phyloP scores from a whole-genome alignment of 1,284 basidiomycete genomes.

The Ganoderma sinense region DNA sequence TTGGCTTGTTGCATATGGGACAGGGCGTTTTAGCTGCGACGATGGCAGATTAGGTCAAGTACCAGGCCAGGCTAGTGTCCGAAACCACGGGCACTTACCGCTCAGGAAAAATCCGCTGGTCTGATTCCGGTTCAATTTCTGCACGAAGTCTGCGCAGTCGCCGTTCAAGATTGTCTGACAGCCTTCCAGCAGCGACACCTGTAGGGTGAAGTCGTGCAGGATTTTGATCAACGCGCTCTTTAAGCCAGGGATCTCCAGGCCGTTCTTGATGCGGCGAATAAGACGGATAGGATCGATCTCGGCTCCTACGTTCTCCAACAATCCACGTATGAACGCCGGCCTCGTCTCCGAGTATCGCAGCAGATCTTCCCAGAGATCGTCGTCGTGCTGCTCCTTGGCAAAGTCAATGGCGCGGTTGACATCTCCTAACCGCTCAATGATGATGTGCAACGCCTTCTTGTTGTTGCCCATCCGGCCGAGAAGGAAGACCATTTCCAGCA shows the following conservation, averaged over 20 bases:
- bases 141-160: slow-evolving; percentile 81
- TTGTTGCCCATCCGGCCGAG: slow-evolving; percentile 98
- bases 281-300: slow-evolving; percentile 96
- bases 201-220: slow-evolving; percentile 92
- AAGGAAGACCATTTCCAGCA: slow-evolving; percentile 97
- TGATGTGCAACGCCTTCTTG: slow-evolving; percentile 91
- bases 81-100: slow-evolving; percentile 52
- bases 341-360: slow-evolving; percentile 93
- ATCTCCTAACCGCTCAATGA: slow-evolving; percentile 95
- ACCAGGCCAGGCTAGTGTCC: slow-evolving; percentile 9
- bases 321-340: slow-evolving; percentile 93
- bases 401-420: slow-evolving; percentile 97
- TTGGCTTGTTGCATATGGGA: slow-evolving; percentile 66
- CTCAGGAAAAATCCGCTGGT: slow-evolving; percentile 79
- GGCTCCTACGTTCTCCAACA: slow-evolving; percentile 95
- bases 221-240: slow-evolving; percentile 97
- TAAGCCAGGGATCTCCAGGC: slow-evolving; percentile 94
- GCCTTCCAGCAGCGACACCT: slow-evolving; percentile 90
- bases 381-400: slow-evolving; percentile 96
- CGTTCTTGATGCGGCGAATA: slow-evolving; percentile 94
- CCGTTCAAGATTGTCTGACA: slow-evolving; percentile 88
- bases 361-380: slow-evolving; percentile 98
- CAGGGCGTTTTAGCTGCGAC: slow-evolving; percentile 66
- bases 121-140: slow-evolving; percentile 76
- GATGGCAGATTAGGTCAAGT: background rate